These are phyloP conservation scores for cucumber (Cucumis sativus) DNA, from an alignment of 306 rosid genomes.

Conservation along the genomic window Cucumber_9930_V3 NC_026659.2:5065001-5065500, in stretches of 20 bases:
- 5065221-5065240: neutral
- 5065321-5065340: conserved; percentile 54
- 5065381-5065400: conserved; percentile 87
- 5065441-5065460: conserved; percentile 51
- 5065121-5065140: conserved; percentile 42
- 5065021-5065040: neutral
- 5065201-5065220: neutral
- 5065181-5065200: conserved; percentile 27
- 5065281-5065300: neutral
- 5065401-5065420: conserved; percentile 54
- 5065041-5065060: conserved; percentile 18
- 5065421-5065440: conserved; percentile 46
- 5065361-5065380: conserved; percentile 72
- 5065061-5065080: conserved; percentile 33
- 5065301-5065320: conserved; percentile 13
- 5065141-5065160: conserved; percentile 34
- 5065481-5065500: conserved; percentile 35
- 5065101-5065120: conserved; percentile 31
- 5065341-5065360: conserved; percentile 87
- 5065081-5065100: conserved; percentile 35
- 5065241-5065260: neutral
- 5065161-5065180: conserved; percentile 29
- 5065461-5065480: conserved; percentile 32
- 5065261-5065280: neutral
- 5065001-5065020: neutral